Percentiles rank a stretch among this genome's conserved stretches.
Conservation (phyloP, 306 rosid species). For the cucumber (Cucumis sativus) region Cucumber_9930_V3 NC_026656.2:12954001-12954500, state of each 20-base stretch:
- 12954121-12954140: not conserved
- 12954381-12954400: not conserved
- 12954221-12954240: not conserved
- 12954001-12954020: not conserved
- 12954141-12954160: not conserved
- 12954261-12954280: not conserved
- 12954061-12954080: conserved; percentile 21
- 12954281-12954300: not conserved
- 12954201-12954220: not conserved
- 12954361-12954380: not conserved
- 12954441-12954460: not conserved
- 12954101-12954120: conserved; percentile 14
- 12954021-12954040: conserved; percentile 14
- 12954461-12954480: not conserved
- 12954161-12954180: not conserved
- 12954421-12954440: not conserved
- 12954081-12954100: conserved; percentile 20
- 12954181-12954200: no score
- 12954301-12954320: not conserved
- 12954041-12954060: conserved; percentile 20
- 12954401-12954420: not conserved
- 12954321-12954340: not conserved
- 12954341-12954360: not conserved
- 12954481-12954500: not conserved
- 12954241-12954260: not conserved